phyloP scores from a whole-genome alignment of 164 flowering plant species.

The Vitis labrusca region DNA sequence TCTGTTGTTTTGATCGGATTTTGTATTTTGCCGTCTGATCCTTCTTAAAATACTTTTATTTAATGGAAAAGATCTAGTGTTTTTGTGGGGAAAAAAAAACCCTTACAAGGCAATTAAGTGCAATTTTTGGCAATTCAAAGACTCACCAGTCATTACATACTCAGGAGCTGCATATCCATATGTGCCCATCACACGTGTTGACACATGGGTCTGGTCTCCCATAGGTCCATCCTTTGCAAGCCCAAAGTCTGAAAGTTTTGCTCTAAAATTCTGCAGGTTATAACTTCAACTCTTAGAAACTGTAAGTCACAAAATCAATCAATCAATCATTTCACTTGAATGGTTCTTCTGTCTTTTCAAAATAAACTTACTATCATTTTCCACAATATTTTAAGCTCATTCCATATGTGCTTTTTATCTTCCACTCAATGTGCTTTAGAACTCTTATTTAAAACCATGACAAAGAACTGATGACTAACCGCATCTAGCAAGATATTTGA shows the following conservation, averaged over 20 bases:
- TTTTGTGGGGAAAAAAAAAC: no score
- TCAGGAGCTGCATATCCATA: constrained; percentile 98
- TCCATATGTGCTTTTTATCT: no score
- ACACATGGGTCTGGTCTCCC: constrained; percentile 97
- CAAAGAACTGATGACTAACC: constrained; percentile 39
- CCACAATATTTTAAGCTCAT: no score
- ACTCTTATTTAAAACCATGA: neutral
- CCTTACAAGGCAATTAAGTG: no score
- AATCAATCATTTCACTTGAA: neutral
- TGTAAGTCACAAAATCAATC: no score
- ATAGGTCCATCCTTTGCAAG: constrained; percentile 95
- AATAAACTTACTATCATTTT: no score
- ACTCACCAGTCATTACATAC: constrained; percentile 92
- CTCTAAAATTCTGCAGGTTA: constrained; percentile 67
- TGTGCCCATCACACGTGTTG: constrained; percentile 96
- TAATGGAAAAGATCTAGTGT: no score
- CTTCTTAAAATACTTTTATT: no score
- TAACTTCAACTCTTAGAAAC: neutral
- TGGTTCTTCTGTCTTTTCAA: no score
- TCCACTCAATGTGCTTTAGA: no score
- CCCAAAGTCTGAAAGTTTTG: constrained; percentile 95
- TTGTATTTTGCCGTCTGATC: no score
- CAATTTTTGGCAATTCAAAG: neutral
- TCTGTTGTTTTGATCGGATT: no score
- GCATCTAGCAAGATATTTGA: constrained; percentile 85